A percentile compares a stretch with the other conserved stretches of the same genome.
Evolutionary conservation across 345 rosid genomes (phyloP).

Genomic region (Hirschfeldia incana): DNA sequence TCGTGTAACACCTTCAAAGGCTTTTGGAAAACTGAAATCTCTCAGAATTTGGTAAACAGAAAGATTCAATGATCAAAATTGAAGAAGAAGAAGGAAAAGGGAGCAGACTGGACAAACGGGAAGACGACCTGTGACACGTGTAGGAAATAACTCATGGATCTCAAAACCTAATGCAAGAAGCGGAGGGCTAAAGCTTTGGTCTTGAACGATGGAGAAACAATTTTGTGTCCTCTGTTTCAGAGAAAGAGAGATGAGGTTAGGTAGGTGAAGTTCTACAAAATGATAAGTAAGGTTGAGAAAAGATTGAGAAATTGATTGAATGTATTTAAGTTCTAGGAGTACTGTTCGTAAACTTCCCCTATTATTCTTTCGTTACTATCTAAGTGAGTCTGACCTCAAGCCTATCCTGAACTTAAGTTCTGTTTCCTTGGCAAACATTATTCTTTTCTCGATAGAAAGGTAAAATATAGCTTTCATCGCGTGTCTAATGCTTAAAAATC

Average conservation of each 20-base stretch:
- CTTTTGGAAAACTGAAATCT: constrained; percentile 25
- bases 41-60: neutral
- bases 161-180: constrained; percentile 59
- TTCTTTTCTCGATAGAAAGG: too few relatives aligned
- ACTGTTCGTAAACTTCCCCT: too few relatives aligned
- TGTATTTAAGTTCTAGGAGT: neutral
- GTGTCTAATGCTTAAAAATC: too few relatives aligned
- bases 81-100: neutral
- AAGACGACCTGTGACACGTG: constrained; percentile 64
- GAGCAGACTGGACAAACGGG: constrained; percentile 53
- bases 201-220: constrained; percentile 41
- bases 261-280: neutral
- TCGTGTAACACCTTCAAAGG: constrained; percentile 96
- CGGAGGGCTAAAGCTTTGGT: constrained; percentile 45
- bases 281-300: constrained; percentile 3
- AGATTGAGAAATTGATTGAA: neutral
- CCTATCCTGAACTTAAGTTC: neutral
- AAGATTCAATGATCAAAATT: neutral
- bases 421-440: too few relatives aligned
- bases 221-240: constrained; percentile 22
- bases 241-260: neutral
- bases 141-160: constrained; percentile 52
- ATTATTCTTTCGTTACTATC: neutral
- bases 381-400: neutral
- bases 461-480: too few relatives aligned